Conservation (phyloP, 306 rosid genomes). For the Quercus dentata region DNA sequence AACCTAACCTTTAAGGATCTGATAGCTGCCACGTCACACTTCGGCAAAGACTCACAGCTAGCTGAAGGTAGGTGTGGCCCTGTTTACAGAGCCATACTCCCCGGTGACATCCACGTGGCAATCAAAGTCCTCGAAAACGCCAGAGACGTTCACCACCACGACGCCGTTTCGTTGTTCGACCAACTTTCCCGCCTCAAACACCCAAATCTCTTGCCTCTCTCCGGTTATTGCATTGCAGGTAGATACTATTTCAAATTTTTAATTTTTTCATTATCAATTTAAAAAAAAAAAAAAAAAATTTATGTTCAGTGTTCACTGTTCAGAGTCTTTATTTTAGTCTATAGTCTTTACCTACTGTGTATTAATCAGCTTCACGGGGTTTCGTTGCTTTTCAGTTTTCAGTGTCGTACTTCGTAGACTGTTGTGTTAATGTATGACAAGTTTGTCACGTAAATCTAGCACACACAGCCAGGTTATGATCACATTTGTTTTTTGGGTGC, state of each 20-base stretch:
- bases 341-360: slow-evolving; percentile 9
- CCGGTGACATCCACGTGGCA: slow-evolving; percentile 93
- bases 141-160: slow-evolving; percentile 47
- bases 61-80: slow-evolving; percentile 95
- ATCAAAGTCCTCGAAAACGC: slow-evolving; percentile 83
- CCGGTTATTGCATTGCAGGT: slow-evolving; percentile 99
- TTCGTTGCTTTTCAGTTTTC: slow-evolving; percentile 3
- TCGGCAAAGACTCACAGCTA: slow-evolving; percentile 87
- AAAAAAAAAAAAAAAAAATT: neutral
- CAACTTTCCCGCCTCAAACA: slow-evolving; percentile 64
- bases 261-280: neutral
- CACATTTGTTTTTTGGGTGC: neutral
- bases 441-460: slow-evolving; percentile 28
- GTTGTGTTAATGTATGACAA: neutral
- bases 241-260: neutral
- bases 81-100: slow-evolving; percentile 75
- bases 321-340: no score
- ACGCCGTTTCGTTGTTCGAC: slow-evolving; percentile 58
- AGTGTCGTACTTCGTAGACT: slow-evolving; percentile 23
- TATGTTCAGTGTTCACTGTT: no score
- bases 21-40: slow-evolving; percentile 91
- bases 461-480: slow-evolving; percentile 2
- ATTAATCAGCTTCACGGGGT: slow-evolving; percentile 48
- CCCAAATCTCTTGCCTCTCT: slow-evolving; percentile 79
- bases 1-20: slow-evolving; percentile 73